phyloP scores from a whole-genome alignment of 202 grass and related monocot species.

The Brachypodium distachyon region DNA sequence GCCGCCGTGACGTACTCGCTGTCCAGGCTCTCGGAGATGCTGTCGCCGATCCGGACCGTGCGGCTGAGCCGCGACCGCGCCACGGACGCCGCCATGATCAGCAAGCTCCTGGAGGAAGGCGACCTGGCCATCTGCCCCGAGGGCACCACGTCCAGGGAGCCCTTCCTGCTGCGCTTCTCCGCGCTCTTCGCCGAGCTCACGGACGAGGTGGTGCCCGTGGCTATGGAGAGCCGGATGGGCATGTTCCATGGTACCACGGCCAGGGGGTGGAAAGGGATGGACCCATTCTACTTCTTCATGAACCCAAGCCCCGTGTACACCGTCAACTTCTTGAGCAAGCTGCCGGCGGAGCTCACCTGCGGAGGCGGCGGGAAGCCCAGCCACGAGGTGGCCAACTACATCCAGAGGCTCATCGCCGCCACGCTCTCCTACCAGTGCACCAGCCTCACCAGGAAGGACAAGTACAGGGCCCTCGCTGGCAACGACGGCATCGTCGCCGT shows the following conservation, averaged over 20 bases:
- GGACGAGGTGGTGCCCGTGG: slow-evolving; percentile 59
- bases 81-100: slow-evolving; percentile 53
- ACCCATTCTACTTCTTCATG: slow-evolving; percentile 82
- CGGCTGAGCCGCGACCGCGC: slow-evolving; percentile 43
- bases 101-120: slow-evolving; percentile 38
- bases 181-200: slow-evolving; percentile 68
- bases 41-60: slow-evolving; percentile 71
- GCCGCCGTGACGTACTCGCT: slow-evolving; percentile 65
- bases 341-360: slow-evolving; percentile 50
- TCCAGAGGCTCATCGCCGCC: slow-evolving; percentile 56
- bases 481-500: slow-evolving; percentile 52
- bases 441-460: slow-evolving; percentile 80
- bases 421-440: slow-evolving; percentile 79
- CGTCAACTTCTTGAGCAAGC: slow-evolving; percentile 52
- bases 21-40: slow-evolving; percentile 56
- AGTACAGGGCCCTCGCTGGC: slow-evolving; percentile 67
- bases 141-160: slow-evolving; percentile 77
- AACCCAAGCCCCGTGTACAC: slow-evolving; percentile 57
- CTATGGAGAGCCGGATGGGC: slow-evolving; percentile 37
- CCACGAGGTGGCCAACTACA: slow-evolving; percentile 73
- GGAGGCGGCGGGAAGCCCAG: slow-evolving; percentile 36
- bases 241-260: slow-evolving; percentile 85
- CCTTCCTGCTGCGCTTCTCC: slow-evolving; percentile 84
- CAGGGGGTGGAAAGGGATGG: slow-evolving; percentile 62
- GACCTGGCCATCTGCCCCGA: slow-evolving; percentile 74